Conservation (phyloP, 2,329 filamentous ascomycete species). For the Pseudofabraea citricarpa region DNA sequence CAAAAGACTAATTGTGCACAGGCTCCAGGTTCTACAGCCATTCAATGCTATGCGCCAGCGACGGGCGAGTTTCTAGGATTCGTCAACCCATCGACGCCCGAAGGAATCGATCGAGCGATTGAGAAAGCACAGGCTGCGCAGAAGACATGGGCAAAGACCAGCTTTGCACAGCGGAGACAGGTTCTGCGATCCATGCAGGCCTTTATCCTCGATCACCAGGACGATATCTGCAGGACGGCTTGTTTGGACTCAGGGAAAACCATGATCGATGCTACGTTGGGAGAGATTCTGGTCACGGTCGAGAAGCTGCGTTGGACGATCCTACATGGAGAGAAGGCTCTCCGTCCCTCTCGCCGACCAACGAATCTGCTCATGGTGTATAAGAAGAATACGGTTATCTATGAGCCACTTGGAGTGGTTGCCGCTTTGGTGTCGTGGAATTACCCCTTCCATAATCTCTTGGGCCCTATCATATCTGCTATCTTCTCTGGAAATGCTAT, state of each 20-base stretch:
- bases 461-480: slow-evolving; percentile 84
- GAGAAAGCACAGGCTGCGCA: slow-evolving; percentile 72
- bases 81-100: slow-evolving; percentile 70
- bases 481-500: slow-evolving; percentile 90
- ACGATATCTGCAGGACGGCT: slow-evolving; percentile 77
- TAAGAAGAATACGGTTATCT: slow-evolving; percentile 85
- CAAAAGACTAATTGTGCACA: too few species aligned
- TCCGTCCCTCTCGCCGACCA: slow-evolving; percentile 67
- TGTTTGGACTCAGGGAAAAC: slow-evolving; percentile 96
- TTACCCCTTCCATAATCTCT: slow-evolving; percentile 92
- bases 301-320: slow-evolving; percentile 97
- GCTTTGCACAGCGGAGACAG: slow-evolving; percentile 69
- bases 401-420: slow-evolving; percentile 90
- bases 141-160: slow-evolving; percentile 69
- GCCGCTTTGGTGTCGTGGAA: slow-evolving; percentile 96
- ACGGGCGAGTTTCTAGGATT: slow-evolving; percentile 79
- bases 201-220: slow-evolving; percentile 83
- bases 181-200: slow-evolving; percentile 79
- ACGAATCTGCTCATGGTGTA: slow-evolving; percentile 94
- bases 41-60: slow-evolving; percentile 85
- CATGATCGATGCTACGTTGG: slow-evolving; percentile 86
- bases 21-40: slow-evolving; percentile 58
- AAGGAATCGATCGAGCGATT: slow-evolving; percentile 75
- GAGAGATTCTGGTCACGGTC: slow-evolving; percentile 88
- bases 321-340: slow-evolving; percentile 77